These are phyloP conservation scores for Candida loeiensis DNA, from an alignment of 805 yeast genomes.

Conservation along the genomic window DNA sequence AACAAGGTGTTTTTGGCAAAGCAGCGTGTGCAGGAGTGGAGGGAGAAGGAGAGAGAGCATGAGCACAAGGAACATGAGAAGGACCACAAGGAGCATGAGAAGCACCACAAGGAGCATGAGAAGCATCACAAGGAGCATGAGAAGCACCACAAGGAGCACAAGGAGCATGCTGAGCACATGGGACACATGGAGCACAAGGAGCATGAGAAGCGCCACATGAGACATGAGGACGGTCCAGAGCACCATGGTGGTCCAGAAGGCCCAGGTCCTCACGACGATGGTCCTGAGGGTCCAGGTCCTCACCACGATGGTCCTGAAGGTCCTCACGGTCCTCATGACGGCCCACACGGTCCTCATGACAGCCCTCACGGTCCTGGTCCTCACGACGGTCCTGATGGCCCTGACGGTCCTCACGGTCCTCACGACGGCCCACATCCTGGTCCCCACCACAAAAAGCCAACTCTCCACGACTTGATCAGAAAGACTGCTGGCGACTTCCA, in stretches of 20 bases:
- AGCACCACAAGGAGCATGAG: slow-evolving; percentile 4
- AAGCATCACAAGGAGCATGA: slow-evolving; percentile 1
- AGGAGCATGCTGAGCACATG: background rate
- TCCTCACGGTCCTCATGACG: background rate
- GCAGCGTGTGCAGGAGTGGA: slow-evolving; percentile 1
- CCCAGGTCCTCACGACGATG: background rate
- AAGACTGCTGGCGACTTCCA: slow-evolving; percentile 19
- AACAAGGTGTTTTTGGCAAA: background rate
- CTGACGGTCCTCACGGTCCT: no score
- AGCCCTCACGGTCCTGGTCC: background rate
- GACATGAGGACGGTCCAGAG: background rate
- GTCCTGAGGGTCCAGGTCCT: background rate
- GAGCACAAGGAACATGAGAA: slow-evolving; percentile 1
- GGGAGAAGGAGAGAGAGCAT: background rate
- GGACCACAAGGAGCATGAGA: background rate
- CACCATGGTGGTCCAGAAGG: background rate
- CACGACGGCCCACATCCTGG: background rate
- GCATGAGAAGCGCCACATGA: background rate
- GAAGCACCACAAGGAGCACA: background rate
- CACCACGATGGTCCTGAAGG: background rate
- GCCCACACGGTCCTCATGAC: background rate
- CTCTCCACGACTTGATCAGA: slow-evolving; percentile 23
- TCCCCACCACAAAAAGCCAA: slow-evolving; percentile 9
- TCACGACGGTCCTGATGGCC: background rate
- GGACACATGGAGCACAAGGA: slow-evolving; percentile 2